Evolutionary conservation across 2,329 filamentous ascomycete species (phyloP), one percentile per base, ranked within the genome.

Genomic region (Clarireedia paspali): DNA sequence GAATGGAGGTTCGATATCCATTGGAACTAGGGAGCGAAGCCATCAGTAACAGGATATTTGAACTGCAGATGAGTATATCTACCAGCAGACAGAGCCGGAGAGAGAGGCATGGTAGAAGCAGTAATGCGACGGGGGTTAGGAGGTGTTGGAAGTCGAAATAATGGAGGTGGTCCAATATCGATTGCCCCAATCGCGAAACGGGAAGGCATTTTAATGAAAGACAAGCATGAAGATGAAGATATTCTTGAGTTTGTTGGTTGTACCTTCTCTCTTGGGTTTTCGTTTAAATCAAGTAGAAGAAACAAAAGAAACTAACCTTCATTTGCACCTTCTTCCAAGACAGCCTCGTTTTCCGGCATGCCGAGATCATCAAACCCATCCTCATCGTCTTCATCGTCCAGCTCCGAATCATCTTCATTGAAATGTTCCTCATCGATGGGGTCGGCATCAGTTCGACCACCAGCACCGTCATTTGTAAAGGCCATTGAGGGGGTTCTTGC

Each of bases 1-100:
- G 52, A 84, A 80, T 0, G 69, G 66, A 4, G 67, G 52, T 55
- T 68, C 63, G 6, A 66, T 59, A 40, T 70, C 68, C 64, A 69
- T 69, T n/a, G 62, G 63, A 12, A 63, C 67, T 69, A 55, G 27
- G 56, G 24, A 15, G 15, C 26, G 17, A 20, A 50, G 10, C 15
- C 24, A 36, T 55, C 27, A 27, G 30, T 30, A 7, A 45, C 63
- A 53, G 62, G 23, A 57, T 45, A 47, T 51, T 38, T 26, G 26
- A 15, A 9, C 15, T 39, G 24, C 23, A 39, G 27, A n/a, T 36
- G n/a, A 20, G 27, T 47, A 42, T 12, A 27, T 44, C 15, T n/a
- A 42, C 30, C 42, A 23, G 42, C 7, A 42, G 39, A 42, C 30
- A 20, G 23, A 9, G 49, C 30, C 3, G 36, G 10, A n/a, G 49